Conservation (phyloP, 495 filamentous ascomycete genomes). For the Parmelia sp. region DNA sequence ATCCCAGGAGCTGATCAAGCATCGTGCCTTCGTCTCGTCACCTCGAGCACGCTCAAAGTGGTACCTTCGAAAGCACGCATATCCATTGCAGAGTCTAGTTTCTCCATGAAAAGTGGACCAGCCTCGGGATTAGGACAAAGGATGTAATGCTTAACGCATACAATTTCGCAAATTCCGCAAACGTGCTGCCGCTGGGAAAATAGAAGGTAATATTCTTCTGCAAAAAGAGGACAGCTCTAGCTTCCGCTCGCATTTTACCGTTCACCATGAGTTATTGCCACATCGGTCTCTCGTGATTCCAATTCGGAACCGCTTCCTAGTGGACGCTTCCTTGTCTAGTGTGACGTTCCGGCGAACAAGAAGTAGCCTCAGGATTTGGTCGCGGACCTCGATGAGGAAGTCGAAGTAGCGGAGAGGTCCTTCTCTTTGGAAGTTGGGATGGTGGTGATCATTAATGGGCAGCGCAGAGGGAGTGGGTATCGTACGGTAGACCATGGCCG, state of each 20-base stretch:
- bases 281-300: neutral
- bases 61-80: neutral
- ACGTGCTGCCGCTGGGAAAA: neutral
- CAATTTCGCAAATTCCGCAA: neutral
- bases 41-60: neutral
- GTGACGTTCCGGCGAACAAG: neutral
- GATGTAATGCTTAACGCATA: neutral
- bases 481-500: neutral
- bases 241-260: neutral
- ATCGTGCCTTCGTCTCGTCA: neutral
- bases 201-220: neutral
- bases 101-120: neutral
- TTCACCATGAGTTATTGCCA: neutral
- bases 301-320: neutral
- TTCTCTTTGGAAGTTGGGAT: neutral
- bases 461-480: neutral
- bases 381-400: neutral
- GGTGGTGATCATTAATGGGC: no score
- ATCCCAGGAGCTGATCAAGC: neutral
- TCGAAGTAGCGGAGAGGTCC: neutral
- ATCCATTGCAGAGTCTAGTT: neutral
- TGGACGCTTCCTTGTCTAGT: neutral
- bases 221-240: neutral
- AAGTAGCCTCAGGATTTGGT: neutral
- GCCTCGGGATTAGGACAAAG: neutral